These are phyloP conservation scores for Phaseolus coccineus DNA, from an alignment of 331 rosid species.

Conservation along the genomic window DNA sequence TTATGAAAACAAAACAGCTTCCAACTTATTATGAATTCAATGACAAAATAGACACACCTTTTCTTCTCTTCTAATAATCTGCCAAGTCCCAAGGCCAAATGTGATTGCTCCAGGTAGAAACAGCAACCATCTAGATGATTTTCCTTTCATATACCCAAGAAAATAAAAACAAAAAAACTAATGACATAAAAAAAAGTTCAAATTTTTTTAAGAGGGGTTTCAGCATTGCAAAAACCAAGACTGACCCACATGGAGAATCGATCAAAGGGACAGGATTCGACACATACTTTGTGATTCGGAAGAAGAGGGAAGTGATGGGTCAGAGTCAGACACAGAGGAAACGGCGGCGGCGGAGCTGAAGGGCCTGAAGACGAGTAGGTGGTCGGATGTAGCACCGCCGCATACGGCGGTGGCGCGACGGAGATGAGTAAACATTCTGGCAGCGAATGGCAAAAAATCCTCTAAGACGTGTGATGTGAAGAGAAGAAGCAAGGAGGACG, in stretches of 20 bases:
- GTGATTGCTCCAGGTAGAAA: conserved; percentile 91
- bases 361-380: conserved; percentile 31
- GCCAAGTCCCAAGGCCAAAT: conserved; percentile 99
- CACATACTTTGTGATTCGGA: conserved; percentile 58
- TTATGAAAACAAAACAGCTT: not conserved
- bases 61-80: conserved; percentile 86
- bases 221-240: conserved; percentile 29
- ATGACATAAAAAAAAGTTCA: not conserved
- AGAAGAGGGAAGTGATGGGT: conserved; percentile 53
- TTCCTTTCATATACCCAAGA: conserved; percentile 50
- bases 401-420: conserved; percentile 32
- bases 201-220: conserved; percentile 33
- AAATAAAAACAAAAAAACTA: not conserved
- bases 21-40: conserved; percentile 23
- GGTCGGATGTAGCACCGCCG: conserved; percentile 16
- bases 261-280: not conserved
- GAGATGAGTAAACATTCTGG: conserved; percentile 54
- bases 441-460: conserved; percentile 54
- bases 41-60: conserved; percentile 55
- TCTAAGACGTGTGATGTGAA: conserved; percentile 43
- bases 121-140: conserved; percentile 72
- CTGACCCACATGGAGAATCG: conserved; percentile 23
- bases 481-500: not conserved
- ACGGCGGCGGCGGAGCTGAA: conserved; percentile 49
- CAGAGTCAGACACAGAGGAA: conserved; percentile 51